Conservation (phyloP, 106 monocot genomes). For the Dactylorhiza incarnata region DNA sequence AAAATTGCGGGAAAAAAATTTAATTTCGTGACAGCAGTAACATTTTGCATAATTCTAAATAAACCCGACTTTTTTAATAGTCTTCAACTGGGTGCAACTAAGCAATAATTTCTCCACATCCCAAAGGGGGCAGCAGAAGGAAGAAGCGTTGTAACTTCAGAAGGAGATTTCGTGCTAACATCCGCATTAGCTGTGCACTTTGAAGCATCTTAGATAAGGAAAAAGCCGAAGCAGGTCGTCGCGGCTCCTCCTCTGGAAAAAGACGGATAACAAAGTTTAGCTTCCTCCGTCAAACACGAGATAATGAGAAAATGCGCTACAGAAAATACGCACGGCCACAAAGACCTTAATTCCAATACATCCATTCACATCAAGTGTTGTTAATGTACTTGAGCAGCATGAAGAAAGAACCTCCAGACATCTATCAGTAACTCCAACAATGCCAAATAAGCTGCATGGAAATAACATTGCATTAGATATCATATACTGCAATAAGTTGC, state of each 20-base stretch:
- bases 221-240: conserved; percentile 61
- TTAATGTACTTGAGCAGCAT: conserved; percentile 58
- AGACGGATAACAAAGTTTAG: background rate
- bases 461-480: background rate
- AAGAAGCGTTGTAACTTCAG: background rate
- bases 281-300: background rate
- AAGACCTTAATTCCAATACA: conserved; percentile 82
- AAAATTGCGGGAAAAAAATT: too few species aligned
- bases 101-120: background rate
- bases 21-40: too few species aligned
- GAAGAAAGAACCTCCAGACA: conserved; percentile 60
- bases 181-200: conserved; percentile 69
- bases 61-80: too few species aligned
- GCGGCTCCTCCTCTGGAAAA: conserved; percentile 59
- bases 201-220: conserved; percentile 65
- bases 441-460: conserved; percentile 82
- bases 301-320: background rate
- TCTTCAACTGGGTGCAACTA: too few species aligned
- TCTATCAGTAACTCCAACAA: conserved; percentile 77
- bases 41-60: too few species aligned
- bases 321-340: background rate
- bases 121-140: background rate
- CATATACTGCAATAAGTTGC: background rate
- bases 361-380: conserved; percentile 91
- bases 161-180: background rate